Evolutionary conservation across 352 stramenopile species (phyloP), one percentile per base, ranked within the genome.

Genomic region (Lagenidium giganteum): DNA sequence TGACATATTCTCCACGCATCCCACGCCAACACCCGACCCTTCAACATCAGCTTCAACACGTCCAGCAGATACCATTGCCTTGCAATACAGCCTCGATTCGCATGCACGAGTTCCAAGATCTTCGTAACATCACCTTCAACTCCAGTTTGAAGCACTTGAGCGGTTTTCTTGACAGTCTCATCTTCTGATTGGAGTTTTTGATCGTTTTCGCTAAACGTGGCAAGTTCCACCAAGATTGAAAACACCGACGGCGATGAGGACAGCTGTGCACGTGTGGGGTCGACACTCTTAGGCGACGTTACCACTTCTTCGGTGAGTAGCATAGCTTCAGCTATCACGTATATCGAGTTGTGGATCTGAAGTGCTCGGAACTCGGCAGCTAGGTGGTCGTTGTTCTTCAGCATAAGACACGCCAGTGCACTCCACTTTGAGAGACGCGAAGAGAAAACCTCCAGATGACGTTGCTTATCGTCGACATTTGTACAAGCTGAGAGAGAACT

Each of bases 51-150:
- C 33, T 65, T 70, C 13, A 87, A 57, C 12, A 69, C 42, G 4
- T 54, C 47, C 5, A 89, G 28, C 12, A 89, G 20, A 17, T 70
- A 27, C 2, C 52, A 43, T 49, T 87, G 73, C 1, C 62, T 61
- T 39, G 48, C 50, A 30, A 46, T 25, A 17, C 21, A 48, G 2
- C 56, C 57, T 18, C 67, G 64, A 39, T 61, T 73, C 0, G 42
- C 45, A 40, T 84, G 73, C 13, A 91, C 14, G 1, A 83, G 31
- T 22, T 70, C 64, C 12, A 91, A 49, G 1, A 91, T 50, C 23
- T 49, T 68, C 26, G 45, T 66, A 22, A 91, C 51, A 46, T 91
- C 78, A 2, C 56, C 71, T 42, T 83, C 75, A 25, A 86, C 51
- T 4, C 78, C 75, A 41, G 44, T 48, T 17, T 67, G 54, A 14